Percentiles rank a stretch among this genome's conserved stretches.
Evolutionary conservation across 2,329 filamentous ascomycete species (phyloP).

Genomic region (Microdochium trichocladiopsis): DNA sequence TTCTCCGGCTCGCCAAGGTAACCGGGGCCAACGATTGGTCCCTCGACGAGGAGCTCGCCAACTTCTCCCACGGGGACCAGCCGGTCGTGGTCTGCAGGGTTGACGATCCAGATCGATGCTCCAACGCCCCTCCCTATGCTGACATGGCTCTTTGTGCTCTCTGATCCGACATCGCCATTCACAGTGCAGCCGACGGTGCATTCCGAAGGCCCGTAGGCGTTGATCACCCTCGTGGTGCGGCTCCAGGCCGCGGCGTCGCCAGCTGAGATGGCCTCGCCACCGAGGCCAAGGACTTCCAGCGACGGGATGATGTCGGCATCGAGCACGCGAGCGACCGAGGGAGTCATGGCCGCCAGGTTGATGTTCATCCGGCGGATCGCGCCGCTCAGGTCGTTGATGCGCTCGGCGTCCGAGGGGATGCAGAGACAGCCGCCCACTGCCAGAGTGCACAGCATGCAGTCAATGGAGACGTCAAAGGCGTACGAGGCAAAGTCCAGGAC

Average conservation of each 20-base stretch:
- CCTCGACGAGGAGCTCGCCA: constrained; percentile 48
- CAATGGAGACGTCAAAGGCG: constrained; percentile 47
- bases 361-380: constrained; percentile 34
- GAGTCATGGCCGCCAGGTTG: constrained; percentile 45
- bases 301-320: constrained; percentile 36
- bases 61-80: constrained; percentile 40
- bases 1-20: constrained; percentile 53
- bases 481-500: constrained; percentile 44
- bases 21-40: constrained; percentile 54
- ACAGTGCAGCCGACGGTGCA: constrained; percentile 46
- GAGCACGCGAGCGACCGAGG: constrained; percentile 39
- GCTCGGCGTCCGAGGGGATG: constrained; percentile 45
- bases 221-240: constrained; percentile 35
- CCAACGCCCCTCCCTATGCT: constrained; percentile 42
- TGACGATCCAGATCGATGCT: constrained; percentile 43
- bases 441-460: constrained; percentile 48
- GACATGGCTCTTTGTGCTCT: constrained; percentile 21
- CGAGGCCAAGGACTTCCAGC: constrained; percentile 39
- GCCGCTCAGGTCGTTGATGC: constrained; percentile 41
- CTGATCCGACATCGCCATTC: constrained; percentile 31
- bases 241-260: constrained; percentile 42
- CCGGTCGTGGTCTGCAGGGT: constrained; percentile 36
- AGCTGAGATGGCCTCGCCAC: constrained; percentile 45
- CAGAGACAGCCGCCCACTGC: constrained; percentile 41
- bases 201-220: constrained; percentile 47